Evolutionary conservation across 1,284 basidiomycete genomes (phyloP).

Genomic region (Stereum hirsutum): DNA sequence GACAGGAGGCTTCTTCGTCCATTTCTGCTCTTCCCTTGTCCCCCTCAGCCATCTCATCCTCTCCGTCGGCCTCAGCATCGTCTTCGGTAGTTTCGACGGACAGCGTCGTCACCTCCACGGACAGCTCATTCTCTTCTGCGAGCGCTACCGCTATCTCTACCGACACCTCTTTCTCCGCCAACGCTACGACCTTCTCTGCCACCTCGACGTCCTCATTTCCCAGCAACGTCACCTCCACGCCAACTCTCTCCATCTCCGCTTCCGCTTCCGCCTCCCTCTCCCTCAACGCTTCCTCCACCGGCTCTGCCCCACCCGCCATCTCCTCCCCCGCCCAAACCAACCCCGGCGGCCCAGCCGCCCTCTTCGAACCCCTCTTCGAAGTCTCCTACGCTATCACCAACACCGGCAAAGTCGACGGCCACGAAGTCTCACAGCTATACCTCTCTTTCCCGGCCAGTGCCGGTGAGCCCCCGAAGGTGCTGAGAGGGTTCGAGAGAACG

Average conservation of each 20-base stretch:
- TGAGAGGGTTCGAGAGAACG: background rate
- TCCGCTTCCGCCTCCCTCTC: background rate
- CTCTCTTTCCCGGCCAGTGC: background rate
- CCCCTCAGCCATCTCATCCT: background rate
- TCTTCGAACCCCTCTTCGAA: conserved; percentile 8
- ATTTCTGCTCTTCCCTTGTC: background rate
- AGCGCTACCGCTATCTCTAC: background rate
- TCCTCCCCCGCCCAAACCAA: conserved; percentile 9
- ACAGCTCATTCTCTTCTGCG: too few species aligned
- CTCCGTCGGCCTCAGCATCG: background rate
- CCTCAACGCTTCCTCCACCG: background rate
- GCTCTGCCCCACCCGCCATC: conserved; percentile 10
- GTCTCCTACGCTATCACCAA: conserved; percentile 22
- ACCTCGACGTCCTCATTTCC: background rate
- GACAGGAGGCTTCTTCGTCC: conserved; percentile 2
- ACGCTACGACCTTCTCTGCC: background rate
- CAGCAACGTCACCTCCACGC: background rate
- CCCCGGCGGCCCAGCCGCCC: conserved; percentile 17
- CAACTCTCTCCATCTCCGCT: background rate
- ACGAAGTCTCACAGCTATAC: conserved; percentile 13
- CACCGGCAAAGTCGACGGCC: conserved; percentile 18
- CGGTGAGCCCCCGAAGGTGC: background rate
- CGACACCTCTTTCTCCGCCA: background rate
- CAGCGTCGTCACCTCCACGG: background rate
- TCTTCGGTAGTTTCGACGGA: background rate